These are phyloP conservation scores for Clavispora asparagi DNA, from an alignment of 805 yeast genomes.

Conservation along the genomic window DNA sequence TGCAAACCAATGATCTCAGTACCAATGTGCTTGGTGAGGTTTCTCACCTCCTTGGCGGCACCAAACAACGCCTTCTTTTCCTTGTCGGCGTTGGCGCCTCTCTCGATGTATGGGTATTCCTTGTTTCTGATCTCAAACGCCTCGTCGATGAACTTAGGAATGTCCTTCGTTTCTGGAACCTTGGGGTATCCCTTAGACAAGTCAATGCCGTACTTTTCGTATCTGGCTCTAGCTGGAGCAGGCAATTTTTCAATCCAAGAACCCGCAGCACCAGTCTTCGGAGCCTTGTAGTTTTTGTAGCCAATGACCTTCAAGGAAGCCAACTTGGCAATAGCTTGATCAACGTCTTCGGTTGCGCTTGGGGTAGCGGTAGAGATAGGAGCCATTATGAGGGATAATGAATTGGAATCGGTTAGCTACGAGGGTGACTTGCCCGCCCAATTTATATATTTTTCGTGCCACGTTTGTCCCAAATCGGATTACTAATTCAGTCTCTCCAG, in stretches of 20 bases:
- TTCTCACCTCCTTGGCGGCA: slow-evolving; percentile 25
- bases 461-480: no score
- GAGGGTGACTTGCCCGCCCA: background rate
- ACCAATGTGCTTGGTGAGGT: slow-evolving; percentile 27
- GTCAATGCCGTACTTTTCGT: slow-evolving; percentile 21
- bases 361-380: background rate
- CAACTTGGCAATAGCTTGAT: slow-evolving; percentile 8
- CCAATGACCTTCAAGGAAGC: slow-evolving; percentile 9
- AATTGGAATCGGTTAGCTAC: background rate
- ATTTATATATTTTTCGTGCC: no score
- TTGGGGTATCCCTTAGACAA: slow-evolving; percentile 24
- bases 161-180: slow-evolving; percentile 17
- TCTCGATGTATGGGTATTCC: slow-evolving; percentile 20
- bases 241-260: slow-evolving; percentile 18
- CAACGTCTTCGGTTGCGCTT: background rate
- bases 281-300: slow-evolving; percentile 5
- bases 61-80: slow-evolving; percentile 27
- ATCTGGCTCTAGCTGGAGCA: slow-evolving; percentile 18
- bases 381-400: background rate
- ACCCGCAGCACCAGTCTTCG: slow-evolving; percentile 10
- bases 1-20: slow-evolving; percentile 29
- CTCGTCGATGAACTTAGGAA: slow-evolving; percentile 24
- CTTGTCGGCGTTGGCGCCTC: slow-evolving; percentile 26
- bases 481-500: no score
- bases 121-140: slow-evolving; percentile 19